Base-by-base conservation (phyloP, 805 yeast species). In the Spencermartinsiella europaea region DNA sequence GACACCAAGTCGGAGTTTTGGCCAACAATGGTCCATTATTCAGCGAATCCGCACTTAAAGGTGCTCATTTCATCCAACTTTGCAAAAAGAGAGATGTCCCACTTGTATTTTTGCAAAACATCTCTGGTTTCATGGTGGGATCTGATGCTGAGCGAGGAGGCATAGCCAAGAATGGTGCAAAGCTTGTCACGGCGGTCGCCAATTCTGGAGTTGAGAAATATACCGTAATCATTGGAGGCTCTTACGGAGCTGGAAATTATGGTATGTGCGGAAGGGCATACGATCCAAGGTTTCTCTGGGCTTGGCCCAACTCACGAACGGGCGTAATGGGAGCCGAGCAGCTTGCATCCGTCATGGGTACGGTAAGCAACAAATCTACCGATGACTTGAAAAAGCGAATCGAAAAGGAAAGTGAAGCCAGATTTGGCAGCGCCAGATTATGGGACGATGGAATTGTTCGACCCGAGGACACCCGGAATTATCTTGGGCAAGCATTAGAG, bases 311-410 rank as follows among this genome's bases (percentile, higher is more conserved):
- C 49, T 57, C 64, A 10, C 50, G 57, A 20, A 61, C 65, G 10
- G 65, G 62, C 17, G 65, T 61, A 22, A 61, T 61, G 64, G 65
- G 65, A 5, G 57, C 64, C 12, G 65, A 61, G 53, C 65, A 61
- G 52, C 55, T 61, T 38, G 61, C 60, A 5, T 50, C 57, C 20
- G 65, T 61, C 40, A 61, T 61, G 65, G 53, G 47, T 25, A 46
- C 60, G 2, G 65, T 61, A 2, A 53, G 60, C 16, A 50, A 54
- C 38, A 50, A 56, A 16, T 49, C 52, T 31, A 43, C 34, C 31
- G 54, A 41, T 20, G 53, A 52, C 22, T 51, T 61, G 3, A 51
- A 53, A 21, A 47, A 47, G 33, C 56, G 62, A 37, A 60, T 61
- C 20, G 65, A 61, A 38, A 21, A 44, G 15, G 65, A 61, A 44